Percentiles rank a stretch among this genome's conserved stretches.
Conservation (phyloP, 768 basidiomycete genomes). For the Agaricus subrufescens region DNA sequence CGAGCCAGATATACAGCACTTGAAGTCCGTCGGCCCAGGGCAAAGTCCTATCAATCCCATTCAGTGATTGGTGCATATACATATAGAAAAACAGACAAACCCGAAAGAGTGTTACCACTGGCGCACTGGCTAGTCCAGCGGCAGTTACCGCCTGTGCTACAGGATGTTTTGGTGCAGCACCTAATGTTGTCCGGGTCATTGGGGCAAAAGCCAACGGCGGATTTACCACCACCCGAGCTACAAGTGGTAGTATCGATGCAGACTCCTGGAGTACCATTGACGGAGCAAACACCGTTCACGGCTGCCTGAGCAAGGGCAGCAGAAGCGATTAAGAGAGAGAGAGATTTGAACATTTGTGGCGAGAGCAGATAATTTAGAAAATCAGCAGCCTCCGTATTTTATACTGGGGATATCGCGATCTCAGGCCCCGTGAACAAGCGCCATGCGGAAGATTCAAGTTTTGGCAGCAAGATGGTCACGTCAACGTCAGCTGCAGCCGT, state of each 20-base stretch:
- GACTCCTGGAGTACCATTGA: conserved; percentile 19
- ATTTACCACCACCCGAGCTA: conserved; percentile 17
- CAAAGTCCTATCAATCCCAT: conserved; percentile 18
- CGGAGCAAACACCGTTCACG: conserved; percentile 20
- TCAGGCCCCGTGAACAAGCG: too few species aligned
- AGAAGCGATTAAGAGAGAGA: background rate
- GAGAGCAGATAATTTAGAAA: background rate
- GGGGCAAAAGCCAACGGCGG: conserved; percentile 21
- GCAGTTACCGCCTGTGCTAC: conserved; percentile 21
- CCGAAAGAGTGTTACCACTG: conserved; percentile 18
- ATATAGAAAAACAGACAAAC: conserved; percentile 7
- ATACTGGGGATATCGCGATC: too few species aligned
- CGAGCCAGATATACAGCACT: conserved; percentile 20
- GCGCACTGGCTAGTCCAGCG: conserved; percentile 19
- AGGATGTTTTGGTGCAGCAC: conserved; percentile 24
- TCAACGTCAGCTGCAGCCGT: too few species aligned
- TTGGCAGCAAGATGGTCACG: too few species aligned
- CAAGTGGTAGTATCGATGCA: conserved; percentile 22
- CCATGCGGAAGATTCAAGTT: too few species aligned
- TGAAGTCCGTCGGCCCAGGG: conserved; percentile 22
- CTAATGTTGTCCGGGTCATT: conserved; percentile 21
- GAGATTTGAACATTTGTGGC: background rate
- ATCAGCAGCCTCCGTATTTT: background rate
- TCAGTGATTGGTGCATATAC: background rate
- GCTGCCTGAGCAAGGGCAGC: conserved; percentile 13